Conservation (phyloP, 371 early-diverging fungal genomes). For the Mucor lusitanicus region DNA sequence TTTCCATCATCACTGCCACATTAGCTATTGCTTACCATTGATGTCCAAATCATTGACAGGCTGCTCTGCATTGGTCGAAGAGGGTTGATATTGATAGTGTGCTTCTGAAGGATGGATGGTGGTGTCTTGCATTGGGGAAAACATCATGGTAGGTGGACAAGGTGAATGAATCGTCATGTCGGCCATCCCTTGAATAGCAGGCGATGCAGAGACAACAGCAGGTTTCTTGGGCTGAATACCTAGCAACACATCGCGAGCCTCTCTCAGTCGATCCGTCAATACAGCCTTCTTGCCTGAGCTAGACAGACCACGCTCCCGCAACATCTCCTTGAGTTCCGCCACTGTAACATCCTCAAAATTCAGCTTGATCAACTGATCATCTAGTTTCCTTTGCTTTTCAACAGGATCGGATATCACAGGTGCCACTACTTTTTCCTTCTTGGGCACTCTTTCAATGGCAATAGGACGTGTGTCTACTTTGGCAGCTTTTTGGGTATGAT, state of each 20-base stretch:
- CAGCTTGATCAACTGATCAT: slow-evolving; percentile 47
- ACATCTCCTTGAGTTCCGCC: slow-evolving; percentile 67
- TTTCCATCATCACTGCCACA: no score
- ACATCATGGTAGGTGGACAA: slow-evolving; percentile 1
- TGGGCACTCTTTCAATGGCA: slow-evolving; percentile 26
- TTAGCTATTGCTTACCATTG: slow-evolving; percentile 22
- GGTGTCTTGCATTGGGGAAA: slow-evolving; percentile 6
- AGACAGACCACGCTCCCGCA: slow-evolving; percentile 59
- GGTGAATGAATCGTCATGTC: slow-evolving; percentile 31
- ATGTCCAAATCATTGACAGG: slow-evolving; percentile 14
- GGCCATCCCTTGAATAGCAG: slow-evolving; percentile 22
- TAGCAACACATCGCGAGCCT: slow-evolving; percentile 31
- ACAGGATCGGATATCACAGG: slow-evolving; percentile 26
- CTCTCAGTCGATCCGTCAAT: slow-evolving; percentile 58
- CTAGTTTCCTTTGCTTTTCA: slow-evolving; percentile 36
- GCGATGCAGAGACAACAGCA: slow-evolving; percentile 1
- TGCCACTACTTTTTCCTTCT: slow-evolving; percentile 24
- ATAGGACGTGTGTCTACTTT: slow-evolving; percentile 25
- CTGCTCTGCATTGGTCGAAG: not conserved
- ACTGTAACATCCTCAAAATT: slow-evolving; percentile 76
- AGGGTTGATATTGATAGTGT: slow-evolving; percentile 2
- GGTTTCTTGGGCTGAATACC: not conserved
- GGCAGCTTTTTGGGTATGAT: slow-evolving; percentile 25
- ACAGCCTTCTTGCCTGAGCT: slow-evolving; percentile 67
- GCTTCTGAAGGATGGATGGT: not conserved